Conservation (phyloP, 768 basidiomycete species). For the Lactarius hatsudake region DNA sequence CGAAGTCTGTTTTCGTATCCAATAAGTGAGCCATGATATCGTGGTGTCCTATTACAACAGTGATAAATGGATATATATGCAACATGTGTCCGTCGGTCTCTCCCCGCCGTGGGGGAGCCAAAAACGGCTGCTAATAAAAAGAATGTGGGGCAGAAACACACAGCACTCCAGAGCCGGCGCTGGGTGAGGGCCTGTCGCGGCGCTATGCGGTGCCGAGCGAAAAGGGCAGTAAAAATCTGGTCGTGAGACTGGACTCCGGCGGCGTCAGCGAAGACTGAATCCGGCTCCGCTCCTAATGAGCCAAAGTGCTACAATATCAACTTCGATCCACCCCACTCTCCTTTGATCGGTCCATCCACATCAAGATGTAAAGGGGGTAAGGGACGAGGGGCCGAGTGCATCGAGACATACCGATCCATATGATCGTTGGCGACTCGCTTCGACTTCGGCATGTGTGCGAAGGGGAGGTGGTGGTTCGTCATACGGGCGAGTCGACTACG, state of each 20-base stretch:
- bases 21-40: not conserved
- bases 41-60: not conserved
- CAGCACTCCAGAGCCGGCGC: not conserved
- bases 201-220: not conserved
- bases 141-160: not conserved
- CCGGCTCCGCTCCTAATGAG: not conserved
- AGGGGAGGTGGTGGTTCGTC: not conserved
- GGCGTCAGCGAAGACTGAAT: not conserved
- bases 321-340: not conserved
- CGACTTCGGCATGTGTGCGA: not conserved
- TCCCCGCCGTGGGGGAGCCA: not conserved
- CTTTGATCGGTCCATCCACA: not conserved
- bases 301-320: not conserved
- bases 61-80: not conserved
- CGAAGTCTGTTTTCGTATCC: not conserved
- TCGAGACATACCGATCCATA: not conserved
- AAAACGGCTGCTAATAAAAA: not conserved
- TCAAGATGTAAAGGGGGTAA: not conserved
- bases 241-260: not conserved
- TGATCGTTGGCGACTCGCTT: not conserved
- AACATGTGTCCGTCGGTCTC: not conserved
- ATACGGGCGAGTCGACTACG: not conserved
- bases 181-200: not conserved
- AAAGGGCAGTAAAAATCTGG: not conserved
- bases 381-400: not conserved